Conservation (phyloP, 257 asterid genomes). For the Gentiana straminea region DNA sequence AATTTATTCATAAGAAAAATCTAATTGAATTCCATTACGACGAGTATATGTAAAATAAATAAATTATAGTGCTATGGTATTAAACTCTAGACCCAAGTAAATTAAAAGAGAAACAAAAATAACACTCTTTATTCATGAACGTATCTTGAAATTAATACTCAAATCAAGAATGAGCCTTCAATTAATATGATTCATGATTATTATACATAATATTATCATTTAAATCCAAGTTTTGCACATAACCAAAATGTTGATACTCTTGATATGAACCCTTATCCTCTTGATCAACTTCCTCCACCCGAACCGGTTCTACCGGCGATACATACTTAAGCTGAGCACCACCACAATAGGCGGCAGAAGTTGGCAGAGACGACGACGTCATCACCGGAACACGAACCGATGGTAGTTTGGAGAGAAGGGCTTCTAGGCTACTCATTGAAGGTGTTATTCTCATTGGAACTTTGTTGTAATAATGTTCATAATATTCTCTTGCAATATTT, state of each 20-base stretch:
- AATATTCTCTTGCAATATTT: slow-evolving; percentile 4
- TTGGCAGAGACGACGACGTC: slow-evolving; percentile 1
- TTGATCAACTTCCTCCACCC: slow-evolving; percentile 42
- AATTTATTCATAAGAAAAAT: no score
- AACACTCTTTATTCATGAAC: background rate
- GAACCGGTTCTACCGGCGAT: slow-evolving; percentile 25
- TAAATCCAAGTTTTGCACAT: slow-evolving; percentile 51
- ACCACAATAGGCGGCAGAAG: slow-evolving; percentile 9
- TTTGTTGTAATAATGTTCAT: slow-evolving; percentile 16
- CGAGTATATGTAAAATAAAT: no score
- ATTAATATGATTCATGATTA: slow-evolving; percentile 17
- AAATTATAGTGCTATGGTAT: no score
- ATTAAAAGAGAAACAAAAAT: slow-evolving; percentile 19
- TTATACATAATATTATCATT: slow-evolving; percentile 41
- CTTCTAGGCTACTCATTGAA: slow-evolving; percentile 96
- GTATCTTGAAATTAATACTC: slow-evolving; percentile 9
- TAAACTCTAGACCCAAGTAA: background rate
- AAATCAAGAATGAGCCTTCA: no score
- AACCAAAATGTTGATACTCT: slow-evolving; percentile 28
- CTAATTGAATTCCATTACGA: no score
- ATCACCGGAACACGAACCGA: slow-evolving; percentile 43
- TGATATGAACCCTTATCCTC: slow-evolving; percentile 28
- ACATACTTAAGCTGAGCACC: slow-evolving; percentile 32
- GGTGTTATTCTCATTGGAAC: slow-evolving; percentile 57
- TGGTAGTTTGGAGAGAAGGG: slow-evolving; percentile 88